Evolutionary conservation across 2,329 filamentous ascomycete genomes (phyloP).

Genomic region (Diaporthe ilicicola): DNA sequence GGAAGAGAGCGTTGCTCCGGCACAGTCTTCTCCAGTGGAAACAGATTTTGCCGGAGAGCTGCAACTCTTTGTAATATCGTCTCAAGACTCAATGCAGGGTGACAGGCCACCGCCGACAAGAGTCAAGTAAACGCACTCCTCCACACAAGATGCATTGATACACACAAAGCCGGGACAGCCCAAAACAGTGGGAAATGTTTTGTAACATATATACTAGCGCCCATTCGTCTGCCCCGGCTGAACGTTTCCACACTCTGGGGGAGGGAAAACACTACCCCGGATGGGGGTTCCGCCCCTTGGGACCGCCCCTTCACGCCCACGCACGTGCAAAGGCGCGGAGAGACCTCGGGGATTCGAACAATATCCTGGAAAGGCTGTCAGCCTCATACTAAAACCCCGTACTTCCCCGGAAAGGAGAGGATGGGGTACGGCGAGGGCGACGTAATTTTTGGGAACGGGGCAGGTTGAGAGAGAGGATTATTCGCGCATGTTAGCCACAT

Average conservation of each 20-base stretch:
- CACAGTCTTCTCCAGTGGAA: background rate
- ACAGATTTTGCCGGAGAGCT: background rate
- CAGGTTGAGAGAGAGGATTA: background rate
- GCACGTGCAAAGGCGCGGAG: slow-evolving; percentile 1
- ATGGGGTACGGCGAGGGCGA: background rate
- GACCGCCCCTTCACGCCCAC: background rate
- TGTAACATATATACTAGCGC: background rate
- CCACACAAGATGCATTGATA: background rate
- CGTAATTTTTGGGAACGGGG: background rate
- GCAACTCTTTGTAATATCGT: background rate
- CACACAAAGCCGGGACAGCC: background rate
- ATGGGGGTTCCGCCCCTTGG: background rate
- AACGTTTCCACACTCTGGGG: slow-evolving; percentile 11
- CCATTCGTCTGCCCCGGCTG: slow-evolving; percentile 7
- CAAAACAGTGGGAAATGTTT: background rate
- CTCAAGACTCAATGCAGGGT: background rate
- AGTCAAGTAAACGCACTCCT: background rate
- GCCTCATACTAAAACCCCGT: background rate
- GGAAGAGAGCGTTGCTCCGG: background rate
- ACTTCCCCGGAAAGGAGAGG: background rate
- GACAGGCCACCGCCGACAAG: background rate
- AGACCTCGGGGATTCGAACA: background rate
- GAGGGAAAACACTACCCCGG: slow-evolving; percentile 14
- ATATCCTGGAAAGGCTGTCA: background rate
- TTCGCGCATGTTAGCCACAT: background rate